These are phyloP conservation scores for Trichoderma koningiopsis DNA, from an alignment of 2,329 filamentous ascomycete species.

Conservation along the genomic window DNA sequence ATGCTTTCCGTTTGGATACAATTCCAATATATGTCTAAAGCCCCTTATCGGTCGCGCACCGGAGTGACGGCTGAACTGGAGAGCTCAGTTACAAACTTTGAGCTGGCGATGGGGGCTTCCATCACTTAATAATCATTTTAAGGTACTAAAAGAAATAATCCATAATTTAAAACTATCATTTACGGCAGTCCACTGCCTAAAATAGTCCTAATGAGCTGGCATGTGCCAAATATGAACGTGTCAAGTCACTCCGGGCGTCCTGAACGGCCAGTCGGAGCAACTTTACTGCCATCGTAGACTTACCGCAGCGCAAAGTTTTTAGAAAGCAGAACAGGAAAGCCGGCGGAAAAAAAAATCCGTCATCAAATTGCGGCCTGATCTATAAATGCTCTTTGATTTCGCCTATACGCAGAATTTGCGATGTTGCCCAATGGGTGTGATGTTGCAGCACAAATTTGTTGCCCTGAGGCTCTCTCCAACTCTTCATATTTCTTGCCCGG, in stretches of 20 bases:
- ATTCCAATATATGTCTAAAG: background rate
- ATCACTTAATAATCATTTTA: background rate
- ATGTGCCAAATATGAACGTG: background rate
- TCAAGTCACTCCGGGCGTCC: constrained; percentile 10
- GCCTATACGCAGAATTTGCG: background rate
- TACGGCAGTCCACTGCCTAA: background rate
- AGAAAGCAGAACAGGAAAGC: background rate
- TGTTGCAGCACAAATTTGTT: background rate
- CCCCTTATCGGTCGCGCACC: background rate
- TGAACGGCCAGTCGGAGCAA: constrained; percentile 19
- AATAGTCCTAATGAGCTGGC: background rate
- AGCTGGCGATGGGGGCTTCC: background rate
- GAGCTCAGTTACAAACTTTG: background rate
- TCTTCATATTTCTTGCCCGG: background rate
- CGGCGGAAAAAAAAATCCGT: background rate
- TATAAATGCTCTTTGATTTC: background rate
- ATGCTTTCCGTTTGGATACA: background rate
- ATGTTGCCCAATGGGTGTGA: background rate
- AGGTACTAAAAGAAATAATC: background rate
- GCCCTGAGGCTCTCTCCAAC: background rate
- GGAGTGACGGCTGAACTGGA: background rate
- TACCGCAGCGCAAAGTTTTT: background rate
- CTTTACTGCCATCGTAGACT: background rate
- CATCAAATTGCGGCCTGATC: background rate
- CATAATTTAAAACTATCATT: background rate